Evolutionary conservation across 2,329 filamentous ascomycete species (phyloP), one percentile per base, ranked within the genome.

Genomic region (Fusarium newnesense): DNA sequence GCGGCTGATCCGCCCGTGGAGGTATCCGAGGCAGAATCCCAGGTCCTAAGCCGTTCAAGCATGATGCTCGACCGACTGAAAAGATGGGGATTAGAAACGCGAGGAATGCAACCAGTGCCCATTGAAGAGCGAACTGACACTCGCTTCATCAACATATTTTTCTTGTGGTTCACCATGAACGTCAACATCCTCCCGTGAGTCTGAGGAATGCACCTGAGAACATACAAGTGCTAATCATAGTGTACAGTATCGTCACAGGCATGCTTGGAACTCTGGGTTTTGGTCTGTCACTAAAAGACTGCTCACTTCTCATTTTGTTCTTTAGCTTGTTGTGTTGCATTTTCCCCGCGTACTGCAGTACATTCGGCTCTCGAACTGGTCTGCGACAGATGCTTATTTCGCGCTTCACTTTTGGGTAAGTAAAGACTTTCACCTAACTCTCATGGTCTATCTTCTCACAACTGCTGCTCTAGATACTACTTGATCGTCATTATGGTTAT

Each of bases 371-470:
- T 43, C 53, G 28, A 3, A 57, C 53, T 15, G 53, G 53, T 21
- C n/a, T 57, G 39, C 53, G 53, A 26, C 53, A 57, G 28, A 57
- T 57, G 53, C 53, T 57, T 19, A 43, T 57, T 32, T 57, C 53
- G 37, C 53, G 53, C 16, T 57, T 43, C n/a, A 43, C 53, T 5
- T 57, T 57, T 3, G 53, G 53, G 53, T 57, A 43, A 26, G 53
- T 57, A 32, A 18, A 34, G 13, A 40, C 7, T 7, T 24, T 4
- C 7, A 9, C 1, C 7, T 2, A 15, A 4, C 10, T 7, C 4
- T 10, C 3, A 42, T 7, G 16, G 4, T 4, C 5, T 16, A 26
- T 10, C 2, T 42, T 32, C 53, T 57, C 2, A 57, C 39, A 57
- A 11, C 5, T 43, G 2, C 19, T 32, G 4, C 53, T 43, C 2